These are phyloP conservation scores for Holtermanniella nyarrowii DNA, from an alignment of 768 basidiomycete genomes.

Conservation along the genomic window DNA sequence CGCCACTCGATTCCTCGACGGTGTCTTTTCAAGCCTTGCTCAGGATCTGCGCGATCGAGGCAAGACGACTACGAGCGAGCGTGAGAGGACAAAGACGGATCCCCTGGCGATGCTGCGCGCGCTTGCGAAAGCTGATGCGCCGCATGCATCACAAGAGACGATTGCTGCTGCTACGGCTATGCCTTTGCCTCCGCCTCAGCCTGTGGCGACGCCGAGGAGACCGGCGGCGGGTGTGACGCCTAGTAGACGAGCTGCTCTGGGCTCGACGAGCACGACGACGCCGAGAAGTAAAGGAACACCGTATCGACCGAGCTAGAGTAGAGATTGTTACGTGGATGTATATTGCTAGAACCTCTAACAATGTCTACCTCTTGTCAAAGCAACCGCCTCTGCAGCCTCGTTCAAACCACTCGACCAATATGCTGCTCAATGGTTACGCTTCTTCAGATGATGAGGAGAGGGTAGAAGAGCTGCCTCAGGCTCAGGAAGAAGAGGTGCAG, in stretches of 20 bases:
- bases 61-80: background rate
- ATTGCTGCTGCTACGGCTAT: constrained; percentile 20
- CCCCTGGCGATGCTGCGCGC: constrained; percentile 32
- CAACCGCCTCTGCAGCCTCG: too few relatives aligned
- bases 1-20: constrained; percentile 37
- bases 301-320: too few relatives aligned
- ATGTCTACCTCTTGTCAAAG: too few relatives aligned
- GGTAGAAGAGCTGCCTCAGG: constrained; percentile 4
- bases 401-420: too few relatives aligned
- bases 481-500: constrained; percentile 19
- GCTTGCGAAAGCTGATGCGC: constrained; percentile 27
- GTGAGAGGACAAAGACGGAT: constrained; percentile 6
- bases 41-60: constrained; percentile 27
- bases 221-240: too few relatives aligned
- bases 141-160: constrained; percentile 14
- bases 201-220: too few relatives aligned
- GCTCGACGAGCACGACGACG: too few relatives aligned
- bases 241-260: too few relatives aligned
- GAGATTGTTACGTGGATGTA: too few relatives aligned
- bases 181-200: too few relatives aligned
- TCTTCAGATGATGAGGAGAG: constrained; percentile 38
- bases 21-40: constrained; percentile 35
- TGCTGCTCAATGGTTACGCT: constrained; percentile 31
- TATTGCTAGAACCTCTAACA: too few relatives aligned
- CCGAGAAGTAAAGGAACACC: too few relatives aligned